Conservation (phyloP, 2,329 filamentous ascomycete genomes). For the Alternaria sp. region DNA sequence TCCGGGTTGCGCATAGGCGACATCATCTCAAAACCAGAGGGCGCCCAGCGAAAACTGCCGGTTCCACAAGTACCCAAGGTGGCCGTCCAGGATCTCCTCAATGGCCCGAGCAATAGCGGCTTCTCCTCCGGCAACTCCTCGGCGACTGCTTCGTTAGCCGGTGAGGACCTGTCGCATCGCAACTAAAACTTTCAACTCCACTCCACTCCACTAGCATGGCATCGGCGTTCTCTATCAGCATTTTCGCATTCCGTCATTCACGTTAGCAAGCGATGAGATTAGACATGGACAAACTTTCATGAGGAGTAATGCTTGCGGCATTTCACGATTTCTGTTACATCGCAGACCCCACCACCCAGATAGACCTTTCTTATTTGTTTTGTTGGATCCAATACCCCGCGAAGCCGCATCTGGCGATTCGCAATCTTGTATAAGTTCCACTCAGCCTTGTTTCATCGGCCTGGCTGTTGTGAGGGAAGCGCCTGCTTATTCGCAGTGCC, state of each 20-base stretch:
- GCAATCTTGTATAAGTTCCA: slow-evolving; percentile 45
- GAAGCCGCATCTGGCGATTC: slow-evolving; percentile 31
- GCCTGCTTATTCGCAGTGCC: slow-evolving; percentile 39
- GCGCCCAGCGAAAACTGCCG: slow-evolving; percentile 86
- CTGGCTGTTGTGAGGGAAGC: slow-evolving; percentile 16
- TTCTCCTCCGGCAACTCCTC: slow-evolving; percentile 79
- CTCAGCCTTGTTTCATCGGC: slow-evolving; percentile 30
- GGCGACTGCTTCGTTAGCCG: slow-evolving; percentile 76
- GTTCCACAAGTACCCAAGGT: slow-evolving; percentile 91
- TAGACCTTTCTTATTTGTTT: slow-evolving; percentile 38
- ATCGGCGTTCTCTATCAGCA: slow-evolving; percentile 43
- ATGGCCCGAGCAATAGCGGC: slow-evolving; percentile 61
- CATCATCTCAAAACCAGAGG: slow-evolving; percentile 89
- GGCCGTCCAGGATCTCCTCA: slow-evolving; percentile 82
- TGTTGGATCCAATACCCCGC: slow-evolving; percentile 46
- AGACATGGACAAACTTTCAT: slow-evolving; percentile 32
- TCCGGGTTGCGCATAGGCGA: slow-evolving; percentile 84
- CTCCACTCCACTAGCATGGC: slow-evolving; percentile 29
- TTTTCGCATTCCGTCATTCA: slow-evolving; percentile 33
- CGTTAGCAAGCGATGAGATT: slow-evolving; percentile 45
- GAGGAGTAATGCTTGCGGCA: slow-evolving; percentile 31
- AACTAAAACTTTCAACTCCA: slow-evolving; percentile 24
- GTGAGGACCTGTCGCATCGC: slow-evolving; percentile 54
- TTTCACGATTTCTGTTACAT: slow-evolving; percentile 38
- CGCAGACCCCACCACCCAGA: slow-evolving; percentile 16